A percentile compares a stretch with the other conserved stretches of the same genome.
These are phyloP conservation scores for Lipomyces japonicus DNA, from an alignment of 805 yeast species.

Conservation along the genomic window DNA sequence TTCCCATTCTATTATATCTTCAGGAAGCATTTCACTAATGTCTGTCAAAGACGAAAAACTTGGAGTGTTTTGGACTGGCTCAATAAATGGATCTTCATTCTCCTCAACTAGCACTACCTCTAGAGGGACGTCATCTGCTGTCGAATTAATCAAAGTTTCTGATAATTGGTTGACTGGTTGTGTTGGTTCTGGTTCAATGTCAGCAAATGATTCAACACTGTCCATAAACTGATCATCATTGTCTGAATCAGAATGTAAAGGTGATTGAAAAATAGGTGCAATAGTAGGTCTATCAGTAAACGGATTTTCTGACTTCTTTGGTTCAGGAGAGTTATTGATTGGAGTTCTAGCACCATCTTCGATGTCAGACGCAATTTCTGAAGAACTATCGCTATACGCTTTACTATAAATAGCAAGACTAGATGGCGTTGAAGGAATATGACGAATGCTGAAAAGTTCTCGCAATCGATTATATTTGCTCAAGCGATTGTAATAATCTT, in stretches of 20 bases:
- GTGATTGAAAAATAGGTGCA: neutral
- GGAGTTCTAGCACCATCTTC: neutral
- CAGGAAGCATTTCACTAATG: conserved; percentile 12
- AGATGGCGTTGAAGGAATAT: conserved; percentile 23
- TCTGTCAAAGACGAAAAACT: neutral
- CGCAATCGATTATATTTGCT: conserved; percentile 4
- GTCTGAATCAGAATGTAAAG: neutral
- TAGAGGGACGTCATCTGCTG: conserved; percentile 1
- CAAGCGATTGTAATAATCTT: conserved; percentile 1
- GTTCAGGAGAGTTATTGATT: neutral
- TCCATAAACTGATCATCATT: conserved; percentile 16
- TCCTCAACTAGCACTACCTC: neutral
- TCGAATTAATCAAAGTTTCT: neutral
- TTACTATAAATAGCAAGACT: conserved; percentile 16
- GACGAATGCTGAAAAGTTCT: conserved; percentile 6
- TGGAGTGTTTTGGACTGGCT: neutral
- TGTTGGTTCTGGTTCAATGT: neutral
- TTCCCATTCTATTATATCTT: conserved; percentile 18
- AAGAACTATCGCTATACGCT: conserved; percentile 20
- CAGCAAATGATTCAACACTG: conserved; percentile 10
- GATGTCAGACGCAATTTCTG: conserved; percentile 5
- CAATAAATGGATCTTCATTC: neutral
- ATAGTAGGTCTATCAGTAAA: neutral
- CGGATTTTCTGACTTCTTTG: neutral
- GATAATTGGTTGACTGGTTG: neutral